These are phyloP conservation scores for Populus trichocarpa DNA, from an alignment of 441 rosid species.

Conservation along the genomic window DNA sequence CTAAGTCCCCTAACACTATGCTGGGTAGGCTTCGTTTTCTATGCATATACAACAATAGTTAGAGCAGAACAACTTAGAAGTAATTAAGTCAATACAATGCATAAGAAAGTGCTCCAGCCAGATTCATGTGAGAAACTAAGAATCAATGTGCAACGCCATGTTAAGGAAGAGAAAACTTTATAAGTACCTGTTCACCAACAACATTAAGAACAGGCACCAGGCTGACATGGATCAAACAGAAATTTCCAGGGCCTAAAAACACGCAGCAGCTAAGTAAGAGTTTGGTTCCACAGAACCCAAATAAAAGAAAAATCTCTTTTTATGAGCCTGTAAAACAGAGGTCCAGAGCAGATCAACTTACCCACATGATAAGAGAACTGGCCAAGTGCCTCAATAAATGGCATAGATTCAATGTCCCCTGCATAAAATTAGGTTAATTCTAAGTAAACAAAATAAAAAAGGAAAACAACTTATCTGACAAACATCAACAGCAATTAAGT, in stretches of 20 bases:
- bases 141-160: background rate
- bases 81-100: conserved; percentile 9
- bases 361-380: conserved; percentile 89
- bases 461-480: background rate
- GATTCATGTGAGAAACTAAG: conserved; percentile 1
- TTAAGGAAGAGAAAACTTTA: background rate
- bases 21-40: conserved; percentile 97
- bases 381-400: conserved; percentile 86
- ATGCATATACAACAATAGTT: conserved; percentile 4
- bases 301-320: background rate
- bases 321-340: background rate
- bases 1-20: conserved; percentile 75
- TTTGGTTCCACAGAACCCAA: background rate
- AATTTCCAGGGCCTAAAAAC: conserved; percentile 59
- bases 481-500: background rate
- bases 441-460: background rate
- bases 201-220: conserved; percentile 88
- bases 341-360: conserved; percentile 24
- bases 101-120: conserved; percentile 1
- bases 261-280: background rate
- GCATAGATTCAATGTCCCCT: conserved; percentile 93
- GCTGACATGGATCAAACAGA: conserved; percentile 91
- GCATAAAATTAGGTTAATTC: conserved; percentile 12
- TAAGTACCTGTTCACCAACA: conserved; percentile 83
- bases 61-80: background rate